Conservation (phyloP, 345 rosid species). For the Eucalyptus globulus region DNA sequence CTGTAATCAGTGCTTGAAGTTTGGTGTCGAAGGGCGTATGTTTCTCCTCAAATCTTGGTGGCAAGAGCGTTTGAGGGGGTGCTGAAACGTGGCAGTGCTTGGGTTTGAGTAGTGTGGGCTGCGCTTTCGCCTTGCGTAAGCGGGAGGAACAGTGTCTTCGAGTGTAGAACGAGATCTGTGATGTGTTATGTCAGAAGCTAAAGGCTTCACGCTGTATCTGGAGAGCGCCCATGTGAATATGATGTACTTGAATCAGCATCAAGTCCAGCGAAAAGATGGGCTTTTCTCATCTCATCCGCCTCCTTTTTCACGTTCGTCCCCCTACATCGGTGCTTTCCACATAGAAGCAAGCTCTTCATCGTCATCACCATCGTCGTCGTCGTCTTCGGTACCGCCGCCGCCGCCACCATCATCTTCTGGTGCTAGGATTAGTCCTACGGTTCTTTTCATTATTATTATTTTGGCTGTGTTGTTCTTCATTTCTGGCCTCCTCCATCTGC, state of each 20-base stretch:
- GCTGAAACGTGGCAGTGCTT: neutral
- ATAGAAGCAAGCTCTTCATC: neutral
- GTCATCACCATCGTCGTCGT: neutral
- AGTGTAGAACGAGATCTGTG: neutral
- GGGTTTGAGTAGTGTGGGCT: neutral
- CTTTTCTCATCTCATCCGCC: constrained; percentile 31
- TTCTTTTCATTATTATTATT: constrained; percentile 64
- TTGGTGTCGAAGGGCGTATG: neutral
- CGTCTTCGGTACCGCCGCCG: neutral
- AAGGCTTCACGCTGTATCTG: neutral
- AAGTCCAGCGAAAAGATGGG: constrained; percentile 43
- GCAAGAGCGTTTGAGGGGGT: neutral
- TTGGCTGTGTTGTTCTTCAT: constrained; percentile 74
- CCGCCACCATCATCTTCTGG: constrained; percentile 39
- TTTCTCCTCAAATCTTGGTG: neutral
- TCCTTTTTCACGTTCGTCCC: constrained; percentile 9
- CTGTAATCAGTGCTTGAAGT: neutral
- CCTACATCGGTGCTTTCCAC: neutral
- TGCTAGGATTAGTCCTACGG: constrained; percentile 69
- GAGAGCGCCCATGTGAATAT: neutral
- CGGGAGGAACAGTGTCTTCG: neutral
- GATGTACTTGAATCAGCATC: neutral
- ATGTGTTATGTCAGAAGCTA: neutral
- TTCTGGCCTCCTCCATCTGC: constrained; percentile 74
- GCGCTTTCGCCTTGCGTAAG: neutral